These are phyloP conservation scores for Coniochaeta pulveracea DNA, from an alignment of 2,329 filamentous ascomycete genomes.

Conservation along the genomic window DNA sequence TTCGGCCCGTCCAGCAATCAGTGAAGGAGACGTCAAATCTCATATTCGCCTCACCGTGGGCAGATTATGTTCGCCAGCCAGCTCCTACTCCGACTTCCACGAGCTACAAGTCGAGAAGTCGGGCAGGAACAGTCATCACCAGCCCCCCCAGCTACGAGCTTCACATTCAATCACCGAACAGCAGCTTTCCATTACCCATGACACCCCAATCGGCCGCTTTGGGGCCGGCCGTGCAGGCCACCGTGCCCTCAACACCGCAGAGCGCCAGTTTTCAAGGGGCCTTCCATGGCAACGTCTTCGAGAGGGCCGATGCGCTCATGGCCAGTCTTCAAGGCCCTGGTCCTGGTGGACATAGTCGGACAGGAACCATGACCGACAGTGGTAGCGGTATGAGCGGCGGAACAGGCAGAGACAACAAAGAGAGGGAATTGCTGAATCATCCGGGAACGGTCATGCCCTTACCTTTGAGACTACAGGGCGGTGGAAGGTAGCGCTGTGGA, in stretches of 20 bases:
- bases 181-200: slow-evolving; percentile 47
- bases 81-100: slow-evolving; percentile 12
- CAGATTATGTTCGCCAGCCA: slow-evolving; percentile 21
- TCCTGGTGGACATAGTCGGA: neutral
- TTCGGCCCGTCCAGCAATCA: slow-evolving; percentile 71
- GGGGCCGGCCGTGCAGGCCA: slow-evolving; percentile 82
- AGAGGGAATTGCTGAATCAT: too few relatives aligned
- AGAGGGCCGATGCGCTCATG: slow-evolving; percentile 46
- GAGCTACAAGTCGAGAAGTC: slow-evolving; percentile 12
- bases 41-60: slow-evolving; percentile 53
- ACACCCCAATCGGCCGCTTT: slow-evolving; percentile 84
- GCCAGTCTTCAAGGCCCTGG: neutral
- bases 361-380: too few relatives aligned
- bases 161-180: slow-evolving; percentile 7
- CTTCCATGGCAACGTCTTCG: slow-evolving; percentile 48
- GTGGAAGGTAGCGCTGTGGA: too few relatives aligned
- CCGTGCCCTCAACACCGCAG: slow-evolving; percentile 62
- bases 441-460: too few relatives aligned
- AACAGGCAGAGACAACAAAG: too few relatives aligned
- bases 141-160: too few relatives aligned
- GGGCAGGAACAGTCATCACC: neutral
- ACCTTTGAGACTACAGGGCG: too few relatives aligned
- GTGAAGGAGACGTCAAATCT: slow-evolving; percentile 70
- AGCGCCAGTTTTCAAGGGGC: slow-evolving; percentile 42
- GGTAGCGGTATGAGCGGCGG: too few relatives aligned